Evolutionary conservation across 2,329 filamentous ascomycete genomes (phyloP).

Genomic region (Sodiomyces alkalinus): DNA sequence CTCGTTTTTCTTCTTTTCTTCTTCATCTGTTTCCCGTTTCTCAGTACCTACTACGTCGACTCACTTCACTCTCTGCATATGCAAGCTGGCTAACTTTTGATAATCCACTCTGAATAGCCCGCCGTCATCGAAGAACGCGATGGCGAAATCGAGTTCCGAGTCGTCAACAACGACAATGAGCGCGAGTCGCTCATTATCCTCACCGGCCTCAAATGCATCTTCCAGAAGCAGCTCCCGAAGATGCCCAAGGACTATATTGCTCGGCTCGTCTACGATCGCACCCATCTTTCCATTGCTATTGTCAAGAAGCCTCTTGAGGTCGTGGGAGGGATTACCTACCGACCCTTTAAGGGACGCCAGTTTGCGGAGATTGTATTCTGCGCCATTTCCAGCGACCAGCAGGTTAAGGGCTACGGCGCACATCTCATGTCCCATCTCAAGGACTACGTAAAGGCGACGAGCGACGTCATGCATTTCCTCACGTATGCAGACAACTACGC

Average conservation of each 20-base stretch:
- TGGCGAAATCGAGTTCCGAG: constrained; percentile 90
- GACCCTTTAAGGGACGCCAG: constrained; percentile 77
- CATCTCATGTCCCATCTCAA: constrained; percentile 98
- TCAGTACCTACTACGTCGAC: no score
- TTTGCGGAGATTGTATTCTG: constrained; percentile 99
- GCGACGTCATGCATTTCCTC: constrained; percentile 94
- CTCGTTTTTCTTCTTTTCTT: no score
- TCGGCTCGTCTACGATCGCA: constrained; percentile 90
- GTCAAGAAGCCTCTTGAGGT: constrained; percentile 93
- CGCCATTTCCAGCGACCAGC: constrained; percentile 92
- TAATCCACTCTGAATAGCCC: constrained; percentile 33
- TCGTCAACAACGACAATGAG: constrained; percentile 90
- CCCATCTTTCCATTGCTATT: constrained; percentile 91
- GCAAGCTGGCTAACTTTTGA: constrained; percentile 6
- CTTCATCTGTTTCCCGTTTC: no score
- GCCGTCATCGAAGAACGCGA: constrained; percentile 87
- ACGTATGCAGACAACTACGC: constrained; percentile 99
- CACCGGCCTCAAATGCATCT: constrained; percentile 91
- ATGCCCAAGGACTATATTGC: constrained; percentile 99
- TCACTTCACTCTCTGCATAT: neutral
- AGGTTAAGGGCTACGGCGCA: constrained; percentile 96
- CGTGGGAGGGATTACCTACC: constrained; percentile 93
- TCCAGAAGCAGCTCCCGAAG: constrained; percentile 95
- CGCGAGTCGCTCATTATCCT: constrained; percentile 86
- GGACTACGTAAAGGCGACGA: constrained; percentile 94